Conservation (phyloP, 805 yeast genomes). For the Saturnispora gosingensis region DNA sequence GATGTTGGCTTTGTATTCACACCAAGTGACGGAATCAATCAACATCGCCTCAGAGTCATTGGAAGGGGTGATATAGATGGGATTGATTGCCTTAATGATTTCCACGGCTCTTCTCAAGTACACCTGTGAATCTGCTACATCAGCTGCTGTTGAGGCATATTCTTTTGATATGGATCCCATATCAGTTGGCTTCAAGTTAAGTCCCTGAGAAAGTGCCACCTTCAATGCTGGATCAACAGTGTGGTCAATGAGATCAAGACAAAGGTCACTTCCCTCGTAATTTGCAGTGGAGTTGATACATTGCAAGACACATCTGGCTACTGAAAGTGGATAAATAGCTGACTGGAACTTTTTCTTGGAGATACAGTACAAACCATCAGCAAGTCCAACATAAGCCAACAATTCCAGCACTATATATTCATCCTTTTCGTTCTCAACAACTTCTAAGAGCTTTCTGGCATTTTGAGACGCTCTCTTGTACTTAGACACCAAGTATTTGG, state of each 20-base stretch:
- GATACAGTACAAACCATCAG: slow-evolving; percentile 35
- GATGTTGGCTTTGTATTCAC: slow-evolving; percentile 48
- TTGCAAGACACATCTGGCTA: slow-evolving; percentile 54
- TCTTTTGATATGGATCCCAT: slow-evolving; percentile 40
- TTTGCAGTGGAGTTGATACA: slow-evolving; percentile 33
- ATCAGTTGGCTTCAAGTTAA: slow-evolving; percentile 31
- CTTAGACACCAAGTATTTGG: slow-evolving; percentile 53
- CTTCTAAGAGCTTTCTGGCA: slow-evolving; percentile 33
- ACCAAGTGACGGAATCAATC: slow-evolving; percentile 37
- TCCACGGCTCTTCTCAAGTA: slow-evolving; percentile 31
- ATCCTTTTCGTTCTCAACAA: slow-evolving; percentile 33
- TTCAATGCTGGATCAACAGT: slow-evolving; percentile 58
- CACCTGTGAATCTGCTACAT: slow-evolving; percentile 17
- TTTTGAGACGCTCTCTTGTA: slow-evolving; percentile 52
- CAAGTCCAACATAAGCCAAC: slow-evolving; percentile 28
- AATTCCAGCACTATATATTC: slow-evolving; percentile 26
- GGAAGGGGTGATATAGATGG: slow-evolving; percentile 28
- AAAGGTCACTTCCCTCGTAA: slow-evolving; percentile 29
- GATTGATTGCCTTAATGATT: slow-evolving; percentile 29
- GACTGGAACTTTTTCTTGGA: slow-evolving; percentile 45
- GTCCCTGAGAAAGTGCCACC: slow-evolving; percentile 25
- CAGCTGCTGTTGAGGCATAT: slow-evolving; percentile 20
- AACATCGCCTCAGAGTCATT: slow-evolving; percentile 13
- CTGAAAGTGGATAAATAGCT: slow-evolving; percentile 44
- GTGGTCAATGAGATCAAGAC: slow-evolving; percentile 47